phyloP scores from a whole-genome alignment of 805 yeast genomes.

The Grigorovia jiainica region DNA sequence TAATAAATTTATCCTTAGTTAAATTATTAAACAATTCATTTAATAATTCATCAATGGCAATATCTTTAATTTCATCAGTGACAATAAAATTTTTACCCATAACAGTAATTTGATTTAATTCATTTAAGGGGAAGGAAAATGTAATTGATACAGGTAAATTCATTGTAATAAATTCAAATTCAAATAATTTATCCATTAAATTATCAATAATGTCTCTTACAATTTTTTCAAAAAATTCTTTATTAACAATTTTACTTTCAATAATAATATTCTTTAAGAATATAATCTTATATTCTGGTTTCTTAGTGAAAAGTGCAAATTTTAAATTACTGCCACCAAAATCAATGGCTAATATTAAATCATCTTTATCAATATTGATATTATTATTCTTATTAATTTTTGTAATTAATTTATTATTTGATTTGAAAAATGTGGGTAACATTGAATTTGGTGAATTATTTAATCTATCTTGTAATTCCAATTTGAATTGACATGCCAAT shows the following conservation, averaged over 20 bases:
- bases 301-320: constrained; percentile 12
- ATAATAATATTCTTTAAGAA: constrained; percentile 9
- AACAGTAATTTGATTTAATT: constrained; percentile 30
- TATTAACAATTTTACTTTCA: constrained; percentile 11
- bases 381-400: constrained; percentile 1
- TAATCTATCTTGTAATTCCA: constrained; percentile 12
- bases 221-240: constrained; percentile 13
- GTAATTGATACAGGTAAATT: constrained; percentile 25
- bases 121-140: constrained; percentile 26
- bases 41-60: constrained; percentile 36
- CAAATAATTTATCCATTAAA: constrained; percentile 10
- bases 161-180: background rate
- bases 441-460: constrained; percentile 14
- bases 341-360: constrained; percentile 17
- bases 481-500: constrained; percentile 8
- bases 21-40: constrained; percentile 26
- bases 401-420: background rate
- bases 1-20: constrained; percentile 10
- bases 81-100: constrained; percentile 57
- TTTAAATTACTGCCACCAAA: constrained; percentile 25
- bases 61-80: constrained; percentile 32
- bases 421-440: constrained; percentile 11
- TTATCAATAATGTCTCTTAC: constrained; percentile 11
- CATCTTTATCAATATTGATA: constrained; percentile 1
- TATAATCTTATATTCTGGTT: constrained; percentile 8